Percentiles rank a stretch among this genome's conserved stretches.
Evolutionary conservation across 495 filamentous ascomycete genomes (phyloP).

Genomic region (Neurospora cerealis): DNA sequence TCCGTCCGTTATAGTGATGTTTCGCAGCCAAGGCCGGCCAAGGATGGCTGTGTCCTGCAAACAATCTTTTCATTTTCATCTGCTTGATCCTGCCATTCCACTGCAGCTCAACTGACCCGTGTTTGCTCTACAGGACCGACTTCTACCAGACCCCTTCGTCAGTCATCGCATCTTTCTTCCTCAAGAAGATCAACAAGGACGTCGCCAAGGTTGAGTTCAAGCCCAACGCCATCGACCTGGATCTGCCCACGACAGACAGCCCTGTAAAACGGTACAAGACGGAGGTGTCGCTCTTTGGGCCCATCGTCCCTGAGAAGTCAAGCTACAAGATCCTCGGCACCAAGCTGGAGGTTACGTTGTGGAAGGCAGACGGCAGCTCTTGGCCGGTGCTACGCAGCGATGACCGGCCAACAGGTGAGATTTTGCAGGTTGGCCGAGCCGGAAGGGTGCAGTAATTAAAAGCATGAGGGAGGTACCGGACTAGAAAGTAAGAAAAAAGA

Average conservation of each 20-base stretch:
- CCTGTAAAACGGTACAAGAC: slow-evolving; percentile 64
- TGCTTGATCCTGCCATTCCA: neutral
- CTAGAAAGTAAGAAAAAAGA: slow-evolving; percentile 3
- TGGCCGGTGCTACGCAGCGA: slow-evolving; percentile 89
- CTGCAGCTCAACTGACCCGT: slow-evolving; percentile 7
- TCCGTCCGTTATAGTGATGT: slow-evolving; percentile 1
- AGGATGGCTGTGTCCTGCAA: slow-evolving; percentile 21
- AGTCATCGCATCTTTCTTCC: slow-evolving; percentile 84
- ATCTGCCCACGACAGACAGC: slow-evolving; percentile 72
- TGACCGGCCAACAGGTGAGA: slow-evolving; percentile 66
- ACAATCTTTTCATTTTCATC: slow-evolving; percentile 7
- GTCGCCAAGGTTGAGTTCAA: slow-evolving; percentile 60
- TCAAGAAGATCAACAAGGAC: slow-evolving; percentile 92
- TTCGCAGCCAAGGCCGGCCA: slow-evolving; percentile 20
- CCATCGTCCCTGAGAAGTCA: slow-evolving; percentile 63
- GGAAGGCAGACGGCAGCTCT: slow-evolving; percentile 70
- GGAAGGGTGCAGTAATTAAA: slow-evolving; percentile 45
- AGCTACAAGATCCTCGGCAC: slow-evolving; percentile 85
- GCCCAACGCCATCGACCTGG: slow-evolving; percentile 49
- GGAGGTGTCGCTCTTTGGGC: slow-evolving; percentile 63
- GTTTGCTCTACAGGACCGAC: slow-evolving; percentile 51
- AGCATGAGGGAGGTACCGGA: neutral
- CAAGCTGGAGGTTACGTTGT: slow-evolving; percentile 80
- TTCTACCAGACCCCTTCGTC: slow-evolving; percentile 87
- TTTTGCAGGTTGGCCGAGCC: slow-evolving; percentile 73